Evolutionary conservation across 805 yeast species (phyloP).

Genomic region (Starmerella vitae): DNA sequence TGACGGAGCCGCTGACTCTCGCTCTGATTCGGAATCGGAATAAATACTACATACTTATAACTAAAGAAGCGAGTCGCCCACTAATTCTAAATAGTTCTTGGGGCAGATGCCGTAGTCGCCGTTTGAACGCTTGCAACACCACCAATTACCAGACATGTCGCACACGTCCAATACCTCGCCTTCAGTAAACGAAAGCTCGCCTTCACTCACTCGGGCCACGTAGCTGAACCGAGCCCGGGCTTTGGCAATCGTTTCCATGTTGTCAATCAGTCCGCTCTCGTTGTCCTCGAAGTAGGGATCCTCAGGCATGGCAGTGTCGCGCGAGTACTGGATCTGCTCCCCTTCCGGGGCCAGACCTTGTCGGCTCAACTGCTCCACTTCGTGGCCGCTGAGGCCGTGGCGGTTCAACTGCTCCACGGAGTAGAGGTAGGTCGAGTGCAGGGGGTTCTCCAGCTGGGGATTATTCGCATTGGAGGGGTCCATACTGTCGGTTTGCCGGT

Average conservation of each 20-base stretch:
- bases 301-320: conserved; percentile 23
- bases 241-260: conserved; percentile 25
- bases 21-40: conserved; percentile 54
- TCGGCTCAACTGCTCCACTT: conserved; percentile 6
- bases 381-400: conserved; percentile 14
- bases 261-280: conserved; percentile 3
- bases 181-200: conserved; percentile 77
- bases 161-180: conserved; percentile 86
- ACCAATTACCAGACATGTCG: conserved; percentile 94
- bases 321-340: not conserved
- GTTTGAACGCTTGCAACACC: conserved; percentile 83
- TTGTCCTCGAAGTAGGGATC: conserved; percentile 44
- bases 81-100: conserved; percentile 73
- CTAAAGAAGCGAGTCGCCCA: conserved; percentile 4
- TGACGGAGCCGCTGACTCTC: conserved; percentile 66
- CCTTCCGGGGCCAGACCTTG: not conserved
- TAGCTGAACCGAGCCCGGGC: conserved; percentile 82
- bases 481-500: conserved; percentile 1
- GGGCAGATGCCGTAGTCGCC: conserved; percentile 97
- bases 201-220: conserved; percentile 83
- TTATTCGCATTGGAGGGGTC: not conserved
- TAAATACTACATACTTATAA: not conserved
- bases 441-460: conserved; percentile 7
- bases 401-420: conserved; percentile 16
- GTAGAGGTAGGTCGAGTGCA: conserved; percentile 24